phyloP scores from a whole-genome alignment of 257 asterid species.

The Nicotiana obtusifolia region DNA sequence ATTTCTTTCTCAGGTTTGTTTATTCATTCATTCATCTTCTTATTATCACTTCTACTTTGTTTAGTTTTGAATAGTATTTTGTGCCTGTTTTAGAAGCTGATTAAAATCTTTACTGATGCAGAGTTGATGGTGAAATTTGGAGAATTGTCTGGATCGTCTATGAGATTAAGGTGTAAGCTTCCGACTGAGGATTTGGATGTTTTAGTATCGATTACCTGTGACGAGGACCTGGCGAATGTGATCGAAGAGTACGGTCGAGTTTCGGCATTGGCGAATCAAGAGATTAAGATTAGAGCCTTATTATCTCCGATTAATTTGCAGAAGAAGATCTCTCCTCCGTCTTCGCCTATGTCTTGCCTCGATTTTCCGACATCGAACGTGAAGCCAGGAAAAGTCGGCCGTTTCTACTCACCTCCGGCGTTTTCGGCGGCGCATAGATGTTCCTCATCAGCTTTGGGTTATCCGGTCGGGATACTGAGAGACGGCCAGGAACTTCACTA shows the following conservation, averaged over 20 bases:
- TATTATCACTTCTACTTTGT: neutral
- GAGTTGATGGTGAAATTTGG: conserved; percentile 74
- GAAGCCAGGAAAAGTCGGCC: conserved; percentile 14
- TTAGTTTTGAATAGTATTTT: neutral
- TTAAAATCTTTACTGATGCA: conserved; percentile 2
- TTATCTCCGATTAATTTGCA: conserved; percentile 38
- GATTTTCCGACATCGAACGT: conserved; percentile 39
- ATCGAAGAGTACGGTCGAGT: conserved; percentile 62
- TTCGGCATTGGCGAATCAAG: conserved; percentile 26
- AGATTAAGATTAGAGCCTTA: conserved; percentile 61
- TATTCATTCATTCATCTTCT: neutral
- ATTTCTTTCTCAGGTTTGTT: conserved; percentile 24
- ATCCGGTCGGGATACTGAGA: conserved; percentile 18
- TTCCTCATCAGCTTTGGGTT: conserved; percentile 18
- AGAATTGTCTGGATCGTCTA: conserved; percentile 60
- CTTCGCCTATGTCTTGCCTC: conserved; percentile 60
- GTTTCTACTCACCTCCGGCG: conserved; percentile 17
- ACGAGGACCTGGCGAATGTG: conserved; percentile 56
- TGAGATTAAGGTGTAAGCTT: conserved; percentile 62
- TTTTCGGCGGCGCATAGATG: conserved; percentile 6
- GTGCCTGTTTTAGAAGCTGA: neutral
- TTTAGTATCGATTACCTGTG: conserved; percentile 57
- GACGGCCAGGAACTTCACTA: conserved; percentile 5
- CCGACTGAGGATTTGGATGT: conserved; percentile 78
- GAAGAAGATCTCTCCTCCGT: conserved; percentile 55